Evolutionary conservation across 2,329 filamentous ascomycete genomes (phyloP), one percentile per base, ranked within the genome.

Genomic region (Apiospora arundinis): DNA sequence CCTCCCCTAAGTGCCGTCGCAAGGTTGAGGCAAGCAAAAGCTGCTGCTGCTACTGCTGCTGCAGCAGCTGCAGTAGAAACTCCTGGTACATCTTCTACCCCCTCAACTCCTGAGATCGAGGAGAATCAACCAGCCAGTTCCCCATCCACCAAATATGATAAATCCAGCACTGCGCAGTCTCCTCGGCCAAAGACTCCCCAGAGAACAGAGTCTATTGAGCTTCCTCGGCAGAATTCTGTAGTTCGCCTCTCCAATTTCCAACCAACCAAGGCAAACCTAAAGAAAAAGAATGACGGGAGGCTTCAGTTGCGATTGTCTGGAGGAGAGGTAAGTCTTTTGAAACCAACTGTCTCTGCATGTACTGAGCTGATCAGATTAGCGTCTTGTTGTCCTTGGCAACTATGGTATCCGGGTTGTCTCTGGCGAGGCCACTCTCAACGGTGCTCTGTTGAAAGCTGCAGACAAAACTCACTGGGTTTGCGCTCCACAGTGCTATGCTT

Each of bases 401-500:
- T 96, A 91, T 79, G 89, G 90, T 21, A 78, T 95, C 42, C 84
- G 83, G 16, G 86, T 95, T 0, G 76, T 83, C 11, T 85, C 84
- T 69, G 93, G 93, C 2, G 85, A 90, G 60, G 83, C 92, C 32
- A 90, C 88, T 0, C 80, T 95, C 37, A 87, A 90, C 18, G 92
- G 93, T 21, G 90, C 92, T 8, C 88, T 85, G 8, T 78, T 95
- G 4, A 82, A 83, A 14, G 78, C 86, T 1, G 18, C 28, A 0
- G 81, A 85, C 37, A 79, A 76, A 0, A 77, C 83, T 7, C 83
- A 87, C 74, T 90, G 88, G 84, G 85, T 93, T 21, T 90, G 89
- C 78, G 91, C 92, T 21, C 89, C 92, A 1, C 87, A 88, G 56
- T 93, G 91, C 48, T 90, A 94, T 77, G 90, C 93, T 0, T 80